A percentile compares a stretch with the other conserved stretches of the same genome.
phyloP scores from a whole-genome alignment of 192 early-diverging fungal species.

The Pilobolus umbonatus region DNA sequence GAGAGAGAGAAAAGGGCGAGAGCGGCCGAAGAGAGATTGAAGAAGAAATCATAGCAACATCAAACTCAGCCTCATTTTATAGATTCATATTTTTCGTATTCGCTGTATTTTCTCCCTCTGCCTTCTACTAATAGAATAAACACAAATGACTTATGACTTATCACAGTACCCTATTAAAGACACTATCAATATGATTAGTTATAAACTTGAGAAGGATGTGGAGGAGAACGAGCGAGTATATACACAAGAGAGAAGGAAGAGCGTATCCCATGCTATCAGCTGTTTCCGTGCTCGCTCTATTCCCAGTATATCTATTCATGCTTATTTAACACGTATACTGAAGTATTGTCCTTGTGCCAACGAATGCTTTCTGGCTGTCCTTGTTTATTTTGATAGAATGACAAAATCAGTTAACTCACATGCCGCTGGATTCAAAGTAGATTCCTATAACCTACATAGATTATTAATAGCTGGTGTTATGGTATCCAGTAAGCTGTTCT shows the following conservation, averaged over 20 bases:
- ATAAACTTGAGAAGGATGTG: slow-evolving; percentile 53
- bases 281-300: slow-evolving; percentile 89
- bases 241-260: slow-evolving; percentile 22
- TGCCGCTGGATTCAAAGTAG: slow-evolving; percentile 63
- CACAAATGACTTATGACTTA: slow-evolving; percentile 46
- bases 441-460: slow-evolving; percentile 88
- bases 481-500: slow-evolving; percentile 87
- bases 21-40: slow-evolving; percentile 66
- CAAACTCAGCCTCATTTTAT: background rate
- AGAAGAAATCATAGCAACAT: background rate
- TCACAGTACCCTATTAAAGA: slow-evolving; percentile 50
- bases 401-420: slow-evolving; percentile 50
- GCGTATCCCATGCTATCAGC: slow-evolving; percentile 46
- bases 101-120: background rate
- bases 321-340: slow-evolving; percentile 83
- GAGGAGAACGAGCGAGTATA: slow-evolving; percentile 44
- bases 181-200: slow-evolving; percentile 56
- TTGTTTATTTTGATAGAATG: slow-evolving; percentile 95
- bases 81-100: background rate
- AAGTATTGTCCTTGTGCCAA: slow-evolving; percentile 92
- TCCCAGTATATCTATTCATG: slow-evolving; percentile 83
- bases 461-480: slow-evolving; percentile 86
- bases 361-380: slow-evolving; percentile 82
- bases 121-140: background rate
- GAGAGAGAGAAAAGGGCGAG: slow-evolving; percentile 76